Base-by-base conservation (phyloP, 2,329 filamentous ascomycete genomes). In the Coniochaeta sp. region DNA sequence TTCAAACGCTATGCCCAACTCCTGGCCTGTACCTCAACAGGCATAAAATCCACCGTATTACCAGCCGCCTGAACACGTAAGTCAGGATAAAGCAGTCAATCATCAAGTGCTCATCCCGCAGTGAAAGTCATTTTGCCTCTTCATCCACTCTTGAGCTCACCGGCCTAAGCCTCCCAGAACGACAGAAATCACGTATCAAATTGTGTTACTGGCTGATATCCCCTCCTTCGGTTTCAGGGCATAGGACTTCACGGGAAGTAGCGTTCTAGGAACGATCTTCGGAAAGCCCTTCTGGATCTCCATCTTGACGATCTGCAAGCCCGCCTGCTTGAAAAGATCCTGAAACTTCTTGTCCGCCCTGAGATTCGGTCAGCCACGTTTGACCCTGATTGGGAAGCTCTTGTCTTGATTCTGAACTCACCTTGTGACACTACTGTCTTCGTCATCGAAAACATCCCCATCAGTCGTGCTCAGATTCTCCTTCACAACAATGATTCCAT, bases 201-300 rank as follows among this genome's bases (percentile, higher is more conserved):
- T n/a, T n/a, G n/a, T n/a, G n/a, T n/a, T n/a, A n/a, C n/a, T n/a
- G n/a, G n/a, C n/a, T n/a, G n/a, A n/a, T n/a, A n/a, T n/a, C n/a
- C n/a, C n/a, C 6, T 36, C 34, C 34, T 36, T 36, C 34, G 86
- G 84, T 66, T 83, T 85, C 66, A 96, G 73, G 1, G 90, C 92
- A 74, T 92, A 96, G 72, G 88, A 89, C 67, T 85, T 83, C 19
- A 96, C 88, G 0, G 90, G 89, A 65, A 88, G 87, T 34, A 96
- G 71, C 50, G 81, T 80, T 52, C 67, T 67, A 1, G 73, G 71
- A 32, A 81, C 72, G 9, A 71, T 73, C 59, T 82, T 84, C 1
- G 87, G 86, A 56, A 95, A 87, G 0, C 90, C 90, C 40, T 80
- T 82, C 74, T 96, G 90, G 57, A 90, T 66, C 71, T 95, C 90